Percentiles rank a stretch among this genome's conserved stretches.
phyloP scores from a whole-genome alignment of 495 filamentous ascomycete genomes.

The Letharia lupina region DNA sequence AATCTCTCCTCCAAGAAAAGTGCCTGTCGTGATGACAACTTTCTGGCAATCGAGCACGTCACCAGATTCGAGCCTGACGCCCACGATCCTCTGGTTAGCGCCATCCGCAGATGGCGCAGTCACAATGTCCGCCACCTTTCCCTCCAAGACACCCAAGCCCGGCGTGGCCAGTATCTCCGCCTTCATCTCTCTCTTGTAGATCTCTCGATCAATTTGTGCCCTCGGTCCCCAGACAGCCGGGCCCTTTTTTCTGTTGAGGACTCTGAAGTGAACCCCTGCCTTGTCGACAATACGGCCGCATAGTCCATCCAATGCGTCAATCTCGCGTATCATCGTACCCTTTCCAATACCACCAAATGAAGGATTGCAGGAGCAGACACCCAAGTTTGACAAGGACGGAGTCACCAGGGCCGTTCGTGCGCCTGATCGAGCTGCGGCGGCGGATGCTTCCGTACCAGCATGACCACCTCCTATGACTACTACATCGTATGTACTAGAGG shows the following conservation, averaged over 20 bases:
- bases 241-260: constrained; percentile 82
- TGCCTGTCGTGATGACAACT: constrained; percentile 92
- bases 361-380: constrained; percentile 95
- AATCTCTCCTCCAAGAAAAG: constrained; percentile 92
- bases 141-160: constrained; percentile 70
- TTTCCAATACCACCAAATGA: constrained; percentile 98
- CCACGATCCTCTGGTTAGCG: constrained; percentile 61
- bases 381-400: constrained; percentile 75
- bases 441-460: constrained; percentile 87
- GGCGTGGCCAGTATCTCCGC: constrained; percentile 72
- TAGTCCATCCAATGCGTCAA: constrained; percentile 91
- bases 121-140: constrained; percentile 88
- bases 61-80: constrained; percentile 81
- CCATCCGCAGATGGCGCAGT: constrained; percentile 40
- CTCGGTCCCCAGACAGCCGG: constrained; percentile 95
- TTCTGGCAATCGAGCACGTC: constrained; percentile 71
- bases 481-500: constrained; percentile 71
- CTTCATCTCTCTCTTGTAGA: constrained; percentile 89
- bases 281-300: constrained; percentile 87
- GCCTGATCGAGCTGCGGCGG: constrained; percentile 84
- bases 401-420: constrained; percentile 87
- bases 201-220: constrained; percentile 86
- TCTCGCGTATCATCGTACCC: constrained; percentile 89
- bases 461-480: constrained; percentile 93
- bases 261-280: constrained; percentile 82